Percentiles rank a stretch among this genome's conserved stretches.
Evolutionary conservation across 2,329 filamentous ascomycete genomes (phyloP).

Genomic region (Ophiobolus disseminans): DNA sequence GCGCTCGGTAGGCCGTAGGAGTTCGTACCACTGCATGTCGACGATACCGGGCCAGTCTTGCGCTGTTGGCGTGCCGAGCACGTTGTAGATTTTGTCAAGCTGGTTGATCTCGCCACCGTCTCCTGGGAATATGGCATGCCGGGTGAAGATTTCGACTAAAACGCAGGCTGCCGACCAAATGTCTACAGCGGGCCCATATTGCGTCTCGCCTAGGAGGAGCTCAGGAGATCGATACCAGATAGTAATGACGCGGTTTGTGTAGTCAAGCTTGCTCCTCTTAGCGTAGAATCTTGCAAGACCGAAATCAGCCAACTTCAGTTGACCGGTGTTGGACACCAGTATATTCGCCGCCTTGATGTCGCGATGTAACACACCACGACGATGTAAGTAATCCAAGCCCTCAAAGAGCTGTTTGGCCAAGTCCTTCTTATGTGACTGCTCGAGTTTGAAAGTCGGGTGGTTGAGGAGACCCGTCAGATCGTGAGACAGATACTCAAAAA

Average conservation of each 20-base stretch:
- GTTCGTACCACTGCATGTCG: conserved; percentile 97
- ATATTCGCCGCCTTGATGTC: conserved; percentile 99
- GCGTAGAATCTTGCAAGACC: conserved; percentile 95
- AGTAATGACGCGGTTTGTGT: conserved; percentile 97
- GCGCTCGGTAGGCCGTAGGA: conserved; percentile 79
- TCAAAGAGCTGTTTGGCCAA: conserved; percentile 92
- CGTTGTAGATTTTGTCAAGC: conserved; percentile 93
- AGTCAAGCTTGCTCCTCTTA: conserved; percentile 89
- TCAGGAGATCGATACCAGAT: conserved; percentile 99
- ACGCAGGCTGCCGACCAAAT: conserved; percentile 98
- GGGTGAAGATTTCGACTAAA: conserved; percentile 93
- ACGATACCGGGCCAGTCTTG: conserved; percentile 86
- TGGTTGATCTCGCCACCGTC: conserved; percentile 96
- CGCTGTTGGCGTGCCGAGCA: conserved; percentile 86
- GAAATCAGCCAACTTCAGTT: conserved; percentile 94
- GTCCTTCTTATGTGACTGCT: conserved; percentile 87
- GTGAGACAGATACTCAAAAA: conserved; percentile 97
- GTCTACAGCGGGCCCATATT: conserved; percentile 96
- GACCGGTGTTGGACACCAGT: conserved; percentile 85
- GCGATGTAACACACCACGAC: conserved; percentile 89
- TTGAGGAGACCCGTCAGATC: conserved; percentile 95
- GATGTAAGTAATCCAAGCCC: conserved; percentile 91
- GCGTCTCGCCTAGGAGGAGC: conserved; percentile 86
- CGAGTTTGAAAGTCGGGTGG: conserved; percentile 88
- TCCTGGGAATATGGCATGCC: conserved; percentile 91